These are phyloP conservation scores for Ciborinia camelliae DNA, from an alignment of 2,329 filamentous ascomycete genomes.

Conservation along the genomic window DNA sequence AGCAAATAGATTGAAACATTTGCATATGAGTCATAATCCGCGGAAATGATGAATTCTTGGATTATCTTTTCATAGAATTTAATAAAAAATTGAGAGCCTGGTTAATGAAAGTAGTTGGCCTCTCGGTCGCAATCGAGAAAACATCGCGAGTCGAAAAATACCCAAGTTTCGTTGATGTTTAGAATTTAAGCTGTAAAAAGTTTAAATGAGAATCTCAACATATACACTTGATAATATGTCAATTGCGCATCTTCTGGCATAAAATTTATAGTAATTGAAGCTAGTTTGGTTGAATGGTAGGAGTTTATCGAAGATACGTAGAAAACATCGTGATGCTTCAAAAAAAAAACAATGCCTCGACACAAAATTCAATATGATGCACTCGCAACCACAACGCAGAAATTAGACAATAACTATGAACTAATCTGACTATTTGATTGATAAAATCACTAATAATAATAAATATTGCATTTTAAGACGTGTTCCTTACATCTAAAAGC, in stretches of 20 bases:
- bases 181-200: background rate
- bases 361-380: background rate
- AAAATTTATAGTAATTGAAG: background rate
- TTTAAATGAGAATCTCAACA: background rate
- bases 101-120: background rate
- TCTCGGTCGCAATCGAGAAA: constrained; percentile 15
- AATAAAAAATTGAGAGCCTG: background rate
- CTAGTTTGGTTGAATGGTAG: background rate
- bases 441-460: constrained; percentile 5
- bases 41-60: background rate
- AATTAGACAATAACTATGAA: background rate
- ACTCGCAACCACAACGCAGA: constrained; percentile 16
- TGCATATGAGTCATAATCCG: background rate
- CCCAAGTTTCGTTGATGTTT: background rate
- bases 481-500: background rate
- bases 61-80: background rate
- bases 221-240: constrained; percentile 12
- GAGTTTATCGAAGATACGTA: background rate
- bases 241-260: constrained; percentile 8
- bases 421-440: background rate
- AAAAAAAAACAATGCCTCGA: constrained; percentile 1
- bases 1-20: background rate
- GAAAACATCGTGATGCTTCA: constrained; percentile 17
- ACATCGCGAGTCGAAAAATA: constrained; percentile 15
- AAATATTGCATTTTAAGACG: background rate